Evolutionary conservation across 805 yeast genomes (phyloP), one percentile per base, ranked within the genome.

Genomic region (Jamesozyma jinghongensis): DNA sequence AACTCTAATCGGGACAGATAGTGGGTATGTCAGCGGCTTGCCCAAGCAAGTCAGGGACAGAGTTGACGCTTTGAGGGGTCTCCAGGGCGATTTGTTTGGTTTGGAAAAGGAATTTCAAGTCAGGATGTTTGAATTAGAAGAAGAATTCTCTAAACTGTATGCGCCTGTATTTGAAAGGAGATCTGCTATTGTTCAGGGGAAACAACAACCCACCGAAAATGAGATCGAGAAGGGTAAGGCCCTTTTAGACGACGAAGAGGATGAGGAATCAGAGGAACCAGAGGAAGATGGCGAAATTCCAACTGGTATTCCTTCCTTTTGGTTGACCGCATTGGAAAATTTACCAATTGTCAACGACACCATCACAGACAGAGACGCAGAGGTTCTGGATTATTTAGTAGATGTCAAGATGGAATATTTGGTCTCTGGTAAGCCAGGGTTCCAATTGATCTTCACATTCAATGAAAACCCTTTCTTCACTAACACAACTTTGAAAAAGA

Each of bases 251-350:
- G 70, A 62, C 0, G 67, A 61, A 1, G 71, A 66, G 8, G 71
- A 62, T 10, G 68, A 64, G 3, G 68, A 60, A 8, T 66, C 62
- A 16, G 68, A 59, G 19, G 72, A 65, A 16, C 73, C 62, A 4
- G 74, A 65, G 14, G 72, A 63, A n/a, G 73, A 64, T 26, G 70
- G 62, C 25, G 68, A 63, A 17, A 65, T 69, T 37, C 26, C 26
- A 7, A 70, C 70, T 46, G 98, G 98, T 48, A 76, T 92, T 51
- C 97, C 98, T 43, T 79, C 83, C 37, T 92, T 92, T 71, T 92
- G 98, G 98, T 73, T 90, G 54, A 92, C 97, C 16, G 94, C 97
- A 5, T 69, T 92, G 64, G 90, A 83, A 62, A 92, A 88, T 66
- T 70, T 92, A 52, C 76, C 79, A 22, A 78, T 84, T 22, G 77